Evolutionary conservation across 1,284 basidiomycete genomes (phyloP).

Genomic region (Tilletia horrida): DNA sequence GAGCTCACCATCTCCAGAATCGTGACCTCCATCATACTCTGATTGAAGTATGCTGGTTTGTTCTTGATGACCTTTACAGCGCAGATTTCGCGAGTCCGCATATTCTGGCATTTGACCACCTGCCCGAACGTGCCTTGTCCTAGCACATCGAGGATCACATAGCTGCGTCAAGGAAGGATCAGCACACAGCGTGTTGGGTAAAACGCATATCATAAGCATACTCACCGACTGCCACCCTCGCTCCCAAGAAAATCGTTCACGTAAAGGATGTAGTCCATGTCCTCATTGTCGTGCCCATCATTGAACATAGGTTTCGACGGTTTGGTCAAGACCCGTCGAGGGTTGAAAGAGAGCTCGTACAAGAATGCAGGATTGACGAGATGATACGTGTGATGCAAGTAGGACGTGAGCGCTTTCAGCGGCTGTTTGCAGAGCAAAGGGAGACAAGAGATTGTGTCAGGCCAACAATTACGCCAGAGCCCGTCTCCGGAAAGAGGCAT

Average conservation of each 20-base stretch:
- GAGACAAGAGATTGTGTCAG: background rate
- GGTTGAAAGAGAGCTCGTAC: conserved; percentile 55
- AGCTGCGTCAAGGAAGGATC: conserved; percentile 61
- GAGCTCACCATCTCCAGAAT: conserved; percentile 79
- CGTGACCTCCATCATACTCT: conserved; percentile 99
- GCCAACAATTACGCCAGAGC: background rate
- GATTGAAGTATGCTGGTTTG: conserved; percentile 98
- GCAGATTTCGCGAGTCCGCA: conserved; percentile 96
- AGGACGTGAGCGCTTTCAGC: conserved; percentile 52
- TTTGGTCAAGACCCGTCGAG: conserved; percentile 51
- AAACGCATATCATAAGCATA: background rate
- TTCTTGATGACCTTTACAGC: conserved; percentile 99
- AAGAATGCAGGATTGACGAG: conserved; percentile 54
- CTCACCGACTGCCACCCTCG: conserved; percentile 38
- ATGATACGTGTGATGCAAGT: conserved; percentile 54
- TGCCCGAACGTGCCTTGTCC: conserved; percentile 99
- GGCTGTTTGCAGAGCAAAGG: conserved; percentile 24
- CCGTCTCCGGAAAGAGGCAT: background rate
- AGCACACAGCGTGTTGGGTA: conserved; percentile 9
- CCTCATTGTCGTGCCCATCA: conserved; percentile 53
- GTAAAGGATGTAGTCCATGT: conserved; percentile 54
- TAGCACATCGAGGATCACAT: conserved; percentile 93
- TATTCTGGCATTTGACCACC: conserved; percentile 99
- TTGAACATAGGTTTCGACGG: conserved; percentile 53
- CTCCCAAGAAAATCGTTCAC: conserved; percentile 54